Percentiles rank a stretch among this genome's conserved stretches.
Evolutionary conservation across 371 early-diverging fungal species (phyloP).

Genomic region (Funneliformis caledonium): DNA sequence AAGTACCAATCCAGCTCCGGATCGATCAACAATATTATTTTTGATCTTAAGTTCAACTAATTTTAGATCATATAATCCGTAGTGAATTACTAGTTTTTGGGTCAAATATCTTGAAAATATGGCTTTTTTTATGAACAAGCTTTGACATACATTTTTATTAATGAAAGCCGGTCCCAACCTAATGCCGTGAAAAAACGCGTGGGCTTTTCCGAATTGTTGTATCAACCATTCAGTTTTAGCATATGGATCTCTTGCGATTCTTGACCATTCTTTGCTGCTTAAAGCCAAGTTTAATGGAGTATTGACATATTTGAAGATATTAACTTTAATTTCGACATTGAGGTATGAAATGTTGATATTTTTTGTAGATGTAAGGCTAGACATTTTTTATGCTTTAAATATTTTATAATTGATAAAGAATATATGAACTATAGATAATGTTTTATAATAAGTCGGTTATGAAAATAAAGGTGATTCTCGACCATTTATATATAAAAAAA

Average conservation of each 20-base stretch:
- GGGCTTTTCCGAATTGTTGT: neutral
- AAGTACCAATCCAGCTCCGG: too few species aligned
- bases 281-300: neutral
- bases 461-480: too few species aligned
- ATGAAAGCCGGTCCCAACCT: neutral
- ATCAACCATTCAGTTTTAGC: conserved; percentile 19
- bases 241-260: neutral
- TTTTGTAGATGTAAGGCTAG: too few species aligned
- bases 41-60: neutral
- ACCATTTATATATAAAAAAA: too few species aligned
- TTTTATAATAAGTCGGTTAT: too few species aligned
- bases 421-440: too few species aligned
- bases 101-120: neutral
- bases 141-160: neutral
- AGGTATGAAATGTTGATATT: too few species aligned
- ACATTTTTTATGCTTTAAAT: too few species aligned
- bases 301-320: neutral
- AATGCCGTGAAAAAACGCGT: conserved; percentile 7
- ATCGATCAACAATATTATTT: neutral
- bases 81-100: neutral
- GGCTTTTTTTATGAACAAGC: neutral
- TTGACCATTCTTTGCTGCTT: neutral
- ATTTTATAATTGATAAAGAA: too few species aligned
- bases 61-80: neutral
- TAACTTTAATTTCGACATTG: neutral